Percentiles rank a stretch among this genome's conserved stretches.
These are phyloP conservation scores for Tilletia setariae DNA, from an alignment of 1,284 basidiomycete species.

Conservation along the genomic window DNA sequence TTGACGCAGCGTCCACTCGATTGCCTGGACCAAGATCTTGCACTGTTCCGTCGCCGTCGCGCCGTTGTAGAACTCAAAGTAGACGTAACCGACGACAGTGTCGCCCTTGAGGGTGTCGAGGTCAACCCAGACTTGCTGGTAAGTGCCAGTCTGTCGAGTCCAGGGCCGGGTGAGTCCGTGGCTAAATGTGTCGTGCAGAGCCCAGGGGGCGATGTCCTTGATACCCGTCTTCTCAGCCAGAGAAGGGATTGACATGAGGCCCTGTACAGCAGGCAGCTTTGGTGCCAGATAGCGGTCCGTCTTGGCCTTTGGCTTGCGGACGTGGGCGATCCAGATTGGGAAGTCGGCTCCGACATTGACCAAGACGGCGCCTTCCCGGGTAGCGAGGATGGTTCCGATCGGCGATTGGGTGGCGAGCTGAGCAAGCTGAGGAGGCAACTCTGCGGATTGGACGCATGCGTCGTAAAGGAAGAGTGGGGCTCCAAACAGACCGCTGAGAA, in stretches of 20 bases:
- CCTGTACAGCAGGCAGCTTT: constrained; percentile 57
- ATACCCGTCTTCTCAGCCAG: constrained; percentile 31
- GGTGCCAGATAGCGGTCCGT: constrained; percentile 54
- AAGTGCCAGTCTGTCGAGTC: constrained; percentile 47
- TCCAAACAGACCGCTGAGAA: constrained; percentile 54
- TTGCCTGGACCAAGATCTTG: constrained; percentile 53
- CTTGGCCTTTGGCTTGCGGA: constrained; percentile 56
- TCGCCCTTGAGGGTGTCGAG: constrained; percentile 42
- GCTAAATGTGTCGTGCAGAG: constrained; percentile 4
- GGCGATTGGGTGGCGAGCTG: constrained; percentile 25
- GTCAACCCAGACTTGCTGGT: constrained; percentile 58
- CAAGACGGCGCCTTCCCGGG: constrained; percentile 57
- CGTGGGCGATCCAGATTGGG: constrained; percentile 58
- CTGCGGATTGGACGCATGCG: constrained; percentile 52
- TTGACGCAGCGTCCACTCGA: constrained; percentile 54
- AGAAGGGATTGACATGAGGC: constrained; percentile 47
- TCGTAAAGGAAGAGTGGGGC: constrained; percentile 56
- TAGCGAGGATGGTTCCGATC: constrained; percentile 55
- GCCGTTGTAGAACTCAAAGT: constrained; percentile 59
- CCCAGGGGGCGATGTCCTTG: neutral
- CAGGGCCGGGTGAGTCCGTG: constrained; percentile 25
- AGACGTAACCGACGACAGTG: constrained; percentile 54
- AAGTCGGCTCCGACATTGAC: constrained; percentile 54
- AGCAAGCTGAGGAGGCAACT: constrained; percentile 32
- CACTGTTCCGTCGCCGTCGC: constrained; percentile 57